Base-by-base conservation (phyloP, 2,329 filamentous ascomycete genomes). In the Lizonia empirigonia region DNA sequence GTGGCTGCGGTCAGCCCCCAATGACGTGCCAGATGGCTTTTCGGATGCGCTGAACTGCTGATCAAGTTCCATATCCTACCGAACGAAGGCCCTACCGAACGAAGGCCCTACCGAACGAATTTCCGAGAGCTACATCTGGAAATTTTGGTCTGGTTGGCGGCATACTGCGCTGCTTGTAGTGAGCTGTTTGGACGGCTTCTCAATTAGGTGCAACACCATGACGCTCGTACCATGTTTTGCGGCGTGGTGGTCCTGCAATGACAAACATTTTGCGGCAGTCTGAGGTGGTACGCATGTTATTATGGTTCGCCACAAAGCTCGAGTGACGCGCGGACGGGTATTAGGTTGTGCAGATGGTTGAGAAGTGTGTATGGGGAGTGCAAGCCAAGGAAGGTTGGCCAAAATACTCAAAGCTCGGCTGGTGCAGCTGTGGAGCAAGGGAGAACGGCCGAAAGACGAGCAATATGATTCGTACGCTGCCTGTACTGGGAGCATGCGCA, bases 1-100 rank as follows among this genome's bases (percentile, higher is more conserved):
- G 49, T 52, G 49, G 41, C 36, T 46, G 42, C 18, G 20, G 20
- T 30, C 37, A 42, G 42, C 42, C 44, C 44, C 37, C 37, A 38
- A 33, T 38, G 32, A 39, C 18, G 15, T 37, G 37, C 12, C 30
- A n/a, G 15, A 7, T 18, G 13, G 9, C 20, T 32, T 24, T 19
- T 26, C 41, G 20, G n/a, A 15, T 24, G 18, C 42, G 30, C 30
- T 8, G 4, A 9, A 13, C 19, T 29, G 19, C n/a, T 38, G 37
- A 37, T 37, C 42, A 46, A 7, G 37, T 32, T 33, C n/a, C n/a
- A n/a, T n/a, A n/a, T n/a, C n/a, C n/a, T n/a, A n/a, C n/a, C n/a
- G n/a, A n/a, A n/a, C n/a, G 10, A 15, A 10, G 26, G 36, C 32
- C n/a, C n/a, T n/a, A n/a, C n/a, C n/a, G n/a, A n/a, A n/a, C n/a